These are phyloP conservation scores for Phyllosticta ampelicida DNA, from an alignment of 2,329 filamentous ascomycete species.

Conservation along the genomic window DNA sequence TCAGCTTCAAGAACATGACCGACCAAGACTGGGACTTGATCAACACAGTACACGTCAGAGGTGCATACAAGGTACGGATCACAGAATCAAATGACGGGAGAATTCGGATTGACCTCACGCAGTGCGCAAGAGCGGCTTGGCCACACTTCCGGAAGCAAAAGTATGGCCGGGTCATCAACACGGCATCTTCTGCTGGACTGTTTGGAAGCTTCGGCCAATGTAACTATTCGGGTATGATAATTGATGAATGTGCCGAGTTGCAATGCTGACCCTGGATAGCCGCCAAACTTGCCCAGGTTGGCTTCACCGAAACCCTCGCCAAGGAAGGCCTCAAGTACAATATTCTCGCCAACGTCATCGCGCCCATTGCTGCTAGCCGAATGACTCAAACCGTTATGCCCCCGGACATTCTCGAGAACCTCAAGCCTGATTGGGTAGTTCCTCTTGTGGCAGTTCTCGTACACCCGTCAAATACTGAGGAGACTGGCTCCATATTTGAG, in stretches of 20 bases:
- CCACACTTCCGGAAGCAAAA: slow-evolving; percentile 98
- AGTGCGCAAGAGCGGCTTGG: slow-evolving; percentile 87
- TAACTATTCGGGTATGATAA: slow-evolving; percentile 70
- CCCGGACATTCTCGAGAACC: slow-evolving; percentile 72
- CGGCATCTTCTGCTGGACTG: slow-evolving; percentile 86
- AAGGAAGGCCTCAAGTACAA: slow-evolving; percentile 99
- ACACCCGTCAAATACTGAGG: slow-evolving; percentile 70
- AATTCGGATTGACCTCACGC: slow-evolving; percentile 9
- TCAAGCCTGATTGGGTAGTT: slow-evolving; percentile 92
- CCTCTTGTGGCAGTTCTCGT: slow-evolving; percentile 81
- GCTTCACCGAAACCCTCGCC: slow-evolving; percentile 93
- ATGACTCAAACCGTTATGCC: slow-evolving; percentile 96
- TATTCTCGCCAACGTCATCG: slow-evolving; percentile 89
- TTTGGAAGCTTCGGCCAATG: slow-evolving; percentile 93
- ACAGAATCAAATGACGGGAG: too few species aligned
- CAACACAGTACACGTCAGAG: slow-evolving; percentile 82
- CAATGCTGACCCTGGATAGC: slow-evolving; percentile 39
- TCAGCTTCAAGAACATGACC: slow-evolving; percentile 98
- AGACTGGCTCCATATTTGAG: slow-evolving; percentile 88
- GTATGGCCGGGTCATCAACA: slow-evolving; percentile 94
- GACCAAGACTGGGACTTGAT: slow-evolving; percentile 96
- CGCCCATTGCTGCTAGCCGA: slow-evolving; percentile 85
- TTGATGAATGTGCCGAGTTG: not conserved
- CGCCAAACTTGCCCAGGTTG: slow-evolving; percentile 88
- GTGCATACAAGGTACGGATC: slow-evolving; percentile 64